Evolutionary conservation across 1,139 yeast genomes (phyloP), one percentile per base, ranked within the genome.

Genomic region (Suhomyces atakaporum): DNA sequence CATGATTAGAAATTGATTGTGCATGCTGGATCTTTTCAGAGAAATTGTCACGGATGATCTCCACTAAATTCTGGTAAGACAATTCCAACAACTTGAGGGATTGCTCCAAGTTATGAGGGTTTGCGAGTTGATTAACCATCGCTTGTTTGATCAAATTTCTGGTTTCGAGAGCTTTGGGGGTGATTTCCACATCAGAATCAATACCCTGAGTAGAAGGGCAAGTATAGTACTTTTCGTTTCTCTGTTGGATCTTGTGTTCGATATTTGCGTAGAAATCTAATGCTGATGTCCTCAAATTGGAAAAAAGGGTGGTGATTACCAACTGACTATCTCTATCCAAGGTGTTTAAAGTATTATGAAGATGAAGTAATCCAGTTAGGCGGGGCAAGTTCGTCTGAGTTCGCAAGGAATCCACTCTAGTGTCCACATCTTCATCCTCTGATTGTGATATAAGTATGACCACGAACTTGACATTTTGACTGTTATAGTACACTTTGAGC

Each of bases 141-240:
- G 63, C 69, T 35, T 58, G 70, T 40, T 71, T 71, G 23, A 69
- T 56, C 30, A 62, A 42, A 43, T 68, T 70, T 29, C 76, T 50
- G 0, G 71, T 60, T 38, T 68, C 76, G 12, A 70, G 53, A 31
- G 66, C 65, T 38, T 55, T 56, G 1, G 76, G 76, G 0, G 69
- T 54, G 16, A 71, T 43, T 31, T 56, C 60, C 3, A 70, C 49
- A 4, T 50, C 47, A 0, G 74, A 66, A 24, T 61, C 62, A 3
- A 60, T 43, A 10, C 36, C 44, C 9, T 43, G 27, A 3, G 59
- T 45, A 3, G 62, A 46, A 1, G 75, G 73, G 22, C 57, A 52
- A 1, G 67, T 46, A 45, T 71, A 70, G 45, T 66, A 69, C 43
- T 71, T 70, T 29, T 58, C 60, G 41, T 54, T 47, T 9, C 76